Percentiles rank a stretch among this genome's conserved stretches.
These are phyloP conservation scores for Rhodotorula mucilaginosa DNA, from an alignment of 1,284 basidiomycete genomes.

Conservation along the genomic window DNA sequence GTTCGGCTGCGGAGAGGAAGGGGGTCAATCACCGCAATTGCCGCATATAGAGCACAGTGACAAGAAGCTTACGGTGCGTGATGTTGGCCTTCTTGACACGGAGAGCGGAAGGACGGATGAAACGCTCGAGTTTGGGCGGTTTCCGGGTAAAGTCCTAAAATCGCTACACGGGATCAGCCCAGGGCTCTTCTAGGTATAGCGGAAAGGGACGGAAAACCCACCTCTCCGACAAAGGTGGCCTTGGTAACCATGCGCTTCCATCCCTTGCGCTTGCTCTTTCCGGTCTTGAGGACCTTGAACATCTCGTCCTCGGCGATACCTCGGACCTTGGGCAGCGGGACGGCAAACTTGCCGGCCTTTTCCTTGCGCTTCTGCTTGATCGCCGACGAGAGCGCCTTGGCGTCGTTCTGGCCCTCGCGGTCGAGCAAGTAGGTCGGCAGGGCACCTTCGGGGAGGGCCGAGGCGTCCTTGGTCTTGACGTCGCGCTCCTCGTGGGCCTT, in stretches of 20 bases:
- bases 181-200: too few relatives aligned
- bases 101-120: conserved; percentile 94
- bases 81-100: conserved; percentile 98
- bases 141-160: conserved; percentile 83
- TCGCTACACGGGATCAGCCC: too few relatives aligned
- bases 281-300: conserved; percentile 99
- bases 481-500: conserved; percentile 99
- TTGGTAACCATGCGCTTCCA: conserved; percentile 99
- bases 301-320: conserved; percentile 99
- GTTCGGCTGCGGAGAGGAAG: conserved; percentile 64
- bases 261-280: conserved; percentile 92
- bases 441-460: conserved; percentile 78
- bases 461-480: conserved; percentile 86
- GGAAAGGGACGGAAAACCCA: not conserved
- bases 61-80: conserved; percentile 77
- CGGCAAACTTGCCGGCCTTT: conserved; percentile 96
- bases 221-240: conserved; percentile 87
- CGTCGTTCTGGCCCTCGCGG: conserved; percentile 93
- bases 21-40: not conserved
- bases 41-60: too few relatives aligned
- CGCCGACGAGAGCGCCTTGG: conserved; percentile 93
- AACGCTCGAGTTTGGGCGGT: conserved; percentile 98
- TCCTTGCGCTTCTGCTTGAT: conserved; percentile 99
- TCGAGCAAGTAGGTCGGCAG: conserved; percentile 93
- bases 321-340: conserved; percentile 92